Evolutionary conservation across 1,139 yeast genomes (phyloP).

Genomic region (Scheffersomyces stambukii): DNA sequence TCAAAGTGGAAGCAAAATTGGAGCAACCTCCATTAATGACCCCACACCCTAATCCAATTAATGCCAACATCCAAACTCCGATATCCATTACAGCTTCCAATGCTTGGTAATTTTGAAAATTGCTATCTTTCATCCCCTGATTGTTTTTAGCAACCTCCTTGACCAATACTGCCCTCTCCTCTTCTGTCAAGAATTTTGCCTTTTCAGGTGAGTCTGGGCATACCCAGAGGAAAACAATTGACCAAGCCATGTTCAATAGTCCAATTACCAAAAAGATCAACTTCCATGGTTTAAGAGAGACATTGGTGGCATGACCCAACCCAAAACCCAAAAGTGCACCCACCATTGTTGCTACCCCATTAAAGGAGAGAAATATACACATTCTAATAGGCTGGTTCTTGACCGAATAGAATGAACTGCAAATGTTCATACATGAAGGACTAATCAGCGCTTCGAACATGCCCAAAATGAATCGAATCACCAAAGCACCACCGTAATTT

Average conservation of each 20-base stretch:
- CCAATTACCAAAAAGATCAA: constrained; percentile 44
- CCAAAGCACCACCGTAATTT: constrained; percentile 46
- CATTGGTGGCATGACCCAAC: constrained; percentile 25
- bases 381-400: constrained; percentile 34
- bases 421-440: constrained; percentile 26
- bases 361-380: constrained; percentile 25
- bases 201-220: constrained; percentile 42
- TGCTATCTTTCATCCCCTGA: constrained; percentile 21
- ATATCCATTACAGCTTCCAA: constrained; percentile 23
- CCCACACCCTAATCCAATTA: constrained; percentile 22
- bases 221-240: constrained; percentile 18
- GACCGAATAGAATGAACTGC: constrained; percentile 18
- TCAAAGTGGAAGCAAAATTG: constrained; percentile 23
- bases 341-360: constrained; percentile 28
- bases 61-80: constrained; percentile 23
- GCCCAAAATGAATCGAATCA: constrained; percentile 44
- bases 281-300: constrained; percentile 21
- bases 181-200: constrained; percentile 34
- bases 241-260: constrained; percentile 28
- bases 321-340: constrained; percentile 31
- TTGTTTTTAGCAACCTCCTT: constrained; percentile 21
- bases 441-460: constrained; percentile 33
- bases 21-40: constrained; percentile 27
- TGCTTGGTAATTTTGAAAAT: constrained; percentile 18
- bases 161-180: constrained; percentile 27